Evolutionary conservation across 371 early-diverging fungal genomes (phyloP).

Genomic region (Neoconidiobolus thromboides): DNA sequence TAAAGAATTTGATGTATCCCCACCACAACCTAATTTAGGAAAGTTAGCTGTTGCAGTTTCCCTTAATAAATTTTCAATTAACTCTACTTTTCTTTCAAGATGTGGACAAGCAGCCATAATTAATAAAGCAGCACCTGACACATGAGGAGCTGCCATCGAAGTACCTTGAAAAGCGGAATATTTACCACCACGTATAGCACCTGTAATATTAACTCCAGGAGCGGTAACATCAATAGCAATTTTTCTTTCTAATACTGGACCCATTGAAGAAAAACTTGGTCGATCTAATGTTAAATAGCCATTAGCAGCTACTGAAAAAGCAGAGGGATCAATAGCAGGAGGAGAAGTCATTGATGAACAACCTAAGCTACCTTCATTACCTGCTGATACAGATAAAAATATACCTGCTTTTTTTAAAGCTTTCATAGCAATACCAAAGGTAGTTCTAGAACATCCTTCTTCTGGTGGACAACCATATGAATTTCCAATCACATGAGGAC

Average conservation of each 20-base stretch:
- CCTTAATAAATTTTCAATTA: background rate
- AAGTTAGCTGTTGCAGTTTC: background rate
- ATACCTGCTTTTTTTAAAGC: background rate
- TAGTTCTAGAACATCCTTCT: background rate
- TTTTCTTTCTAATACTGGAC: background rate
- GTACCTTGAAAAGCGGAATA: constrained; percentile 13
- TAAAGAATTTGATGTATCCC: background rate
- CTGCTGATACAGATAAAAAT: background rate
- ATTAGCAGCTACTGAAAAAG: background rate
- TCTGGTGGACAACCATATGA: background rate
- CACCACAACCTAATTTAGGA: constrained; percentile 1
- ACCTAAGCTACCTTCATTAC: background rate
- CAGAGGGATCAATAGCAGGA: background rate
- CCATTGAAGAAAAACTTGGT: background rate
- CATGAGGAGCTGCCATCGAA: constrained; percentile 63
- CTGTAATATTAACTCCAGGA: constrained; percentile 17
- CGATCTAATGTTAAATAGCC: background rate
- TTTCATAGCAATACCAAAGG: background rate
- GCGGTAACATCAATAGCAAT: constrained; percentile 8
- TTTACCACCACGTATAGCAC: constrained; percentile 6
- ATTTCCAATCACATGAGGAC: constrained; percentile 1
- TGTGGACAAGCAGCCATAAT: constrained; percentile 1
- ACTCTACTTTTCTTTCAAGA: background rate
- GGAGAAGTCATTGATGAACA: background rate
- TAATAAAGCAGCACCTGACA: constrained; percentile 37